phyloP scores from a whole-genome alignment of 306 rosid species.

The Glycine soja region DNA sequence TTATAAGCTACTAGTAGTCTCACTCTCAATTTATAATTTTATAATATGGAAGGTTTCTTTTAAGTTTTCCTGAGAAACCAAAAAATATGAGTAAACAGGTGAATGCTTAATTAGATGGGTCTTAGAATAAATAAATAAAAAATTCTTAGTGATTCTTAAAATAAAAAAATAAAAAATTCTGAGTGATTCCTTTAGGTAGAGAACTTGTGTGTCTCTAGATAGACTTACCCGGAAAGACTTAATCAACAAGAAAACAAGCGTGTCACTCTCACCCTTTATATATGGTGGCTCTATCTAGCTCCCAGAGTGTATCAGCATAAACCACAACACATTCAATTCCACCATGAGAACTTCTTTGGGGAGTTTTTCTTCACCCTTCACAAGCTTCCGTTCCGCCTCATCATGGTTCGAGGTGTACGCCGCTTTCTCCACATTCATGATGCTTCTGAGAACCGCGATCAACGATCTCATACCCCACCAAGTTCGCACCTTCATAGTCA shows the following conservation, averaged over 20 bases:
- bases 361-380: conserved; percentile 14
- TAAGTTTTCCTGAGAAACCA: too few relatives aligned
- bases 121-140: too few relatives aligned
- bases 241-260: neutral
- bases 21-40: too few relatives aligned
- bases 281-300: neutral
- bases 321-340: neutral
- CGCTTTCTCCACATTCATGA: conserved; percentile 50
- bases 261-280: neutral
- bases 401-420: conserved; percentile 59
- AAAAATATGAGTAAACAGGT: too few relatives aligned
- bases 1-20: too few relatives aligned
- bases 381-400: conserved; percentile 36
- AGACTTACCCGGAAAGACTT: neutral
- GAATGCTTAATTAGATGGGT: too few relatives aligned
- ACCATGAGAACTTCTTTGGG: conserved; percentile 1
- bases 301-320: neutral
- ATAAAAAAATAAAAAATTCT: too few relatives aligned
- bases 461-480: conserved; percentile 48
- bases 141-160: neutral
- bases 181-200: neutral
- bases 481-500: conserved; percentile 5
- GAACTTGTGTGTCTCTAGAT: too few relatives aligned
- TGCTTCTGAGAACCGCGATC: conserved; percentile 49
- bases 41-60: too few relatives aligned